Percentiles rank a stretch among this genome's conserved stretches.
These are phyloP conservation scores for Rhododendron mucronatum DNA, from an alignment of 148 eudicot genomes.

Conservation along the genomic window DNA sequence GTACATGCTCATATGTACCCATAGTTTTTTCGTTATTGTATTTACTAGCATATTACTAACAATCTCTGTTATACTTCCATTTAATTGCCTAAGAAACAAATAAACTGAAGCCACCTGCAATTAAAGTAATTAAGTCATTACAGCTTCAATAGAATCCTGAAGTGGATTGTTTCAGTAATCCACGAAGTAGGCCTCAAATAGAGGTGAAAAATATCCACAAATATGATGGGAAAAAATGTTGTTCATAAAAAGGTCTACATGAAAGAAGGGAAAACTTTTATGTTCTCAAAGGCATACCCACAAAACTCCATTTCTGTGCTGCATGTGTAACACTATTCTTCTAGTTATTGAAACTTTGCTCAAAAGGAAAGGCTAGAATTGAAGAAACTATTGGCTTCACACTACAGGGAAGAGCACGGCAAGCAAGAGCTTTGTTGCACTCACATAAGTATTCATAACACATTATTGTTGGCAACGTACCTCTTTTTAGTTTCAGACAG, in stretches of 20 bases:
- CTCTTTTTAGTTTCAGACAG: conserved; percentile 45
- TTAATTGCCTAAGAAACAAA: neutral
- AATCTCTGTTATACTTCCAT: neutral
- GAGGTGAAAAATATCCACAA: conserved; percentile 1
- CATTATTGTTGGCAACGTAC: conserved; percentile 23
- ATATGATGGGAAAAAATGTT: neutral
- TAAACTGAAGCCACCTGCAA: neutral
- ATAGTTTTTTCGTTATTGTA: too few relatives aligned
- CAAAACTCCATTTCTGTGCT: neutral
- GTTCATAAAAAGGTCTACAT: neutral
- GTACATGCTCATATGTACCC: too few relatives aligned
- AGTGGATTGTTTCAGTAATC: neutral
- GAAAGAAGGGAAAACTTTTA: neutral
- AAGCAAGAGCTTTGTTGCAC: neutral
- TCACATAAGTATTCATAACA: neutral
- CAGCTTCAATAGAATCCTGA: neutral
- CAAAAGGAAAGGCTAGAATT: neutral
- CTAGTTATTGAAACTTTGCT: neutral
- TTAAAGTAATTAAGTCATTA: neutral
- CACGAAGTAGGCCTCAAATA: neutral
- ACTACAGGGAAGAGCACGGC: neutral
- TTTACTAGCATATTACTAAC: neutral
- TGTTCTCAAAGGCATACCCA: neutral
- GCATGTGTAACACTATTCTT: neutral
- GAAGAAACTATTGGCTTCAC: neutral